Base-by-base conservation (phyloP, 768 basidiomycete species). In the Asterophora parasitica region DNA sequence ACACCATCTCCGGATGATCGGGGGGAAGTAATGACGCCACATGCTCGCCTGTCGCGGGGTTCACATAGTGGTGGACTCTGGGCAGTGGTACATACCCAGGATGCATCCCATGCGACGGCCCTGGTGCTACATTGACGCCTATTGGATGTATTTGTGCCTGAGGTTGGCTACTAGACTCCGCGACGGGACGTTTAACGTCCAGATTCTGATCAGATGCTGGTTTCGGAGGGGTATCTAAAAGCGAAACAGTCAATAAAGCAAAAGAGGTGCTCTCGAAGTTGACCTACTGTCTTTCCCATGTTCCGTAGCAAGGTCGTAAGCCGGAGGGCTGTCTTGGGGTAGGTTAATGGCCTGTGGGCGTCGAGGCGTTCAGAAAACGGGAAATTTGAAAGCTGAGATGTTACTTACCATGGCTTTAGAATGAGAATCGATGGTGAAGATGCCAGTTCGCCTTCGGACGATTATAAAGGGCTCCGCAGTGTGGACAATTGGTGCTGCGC, bases 1-100 rank as follows among this genome's bases (percentile, higher is more conserved):
- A 92, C 23, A 86, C 57, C 89, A 91, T 92, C 65, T 88, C 81
- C 0, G 88, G 90, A 59, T 92, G 84, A 49, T 78, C 72, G 1
- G 90, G 90, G 0, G 89, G 84, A 2, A 88, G 69, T 3, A 83
- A 62, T 0, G 89, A 84, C 1, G 78, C 70, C 23, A 85, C 51
- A 15, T 71, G 69, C 38, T 85, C 74, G 5, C 78, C 74, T 0
- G 82, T 87, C 0, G 36, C 19, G 1, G 85, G 82, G 61, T 86
- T 79, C 45, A 76, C 64, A 62, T 89, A 90, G 65, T 85, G 77
- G 61, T 83, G 86, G 4, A 89, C 71, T 3, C 67, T 73, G 7
- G 82, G 79, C 37, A 71, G 16, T 27, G 44, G 35, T 26, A 37
- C 49, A 23, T 38, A 43, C 38, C 38, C 48, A 38, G 49, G 59